Conservation (phyloP, 2,329 filamentous ascomycete genomes). For the Alternaria sp. region DNA sequence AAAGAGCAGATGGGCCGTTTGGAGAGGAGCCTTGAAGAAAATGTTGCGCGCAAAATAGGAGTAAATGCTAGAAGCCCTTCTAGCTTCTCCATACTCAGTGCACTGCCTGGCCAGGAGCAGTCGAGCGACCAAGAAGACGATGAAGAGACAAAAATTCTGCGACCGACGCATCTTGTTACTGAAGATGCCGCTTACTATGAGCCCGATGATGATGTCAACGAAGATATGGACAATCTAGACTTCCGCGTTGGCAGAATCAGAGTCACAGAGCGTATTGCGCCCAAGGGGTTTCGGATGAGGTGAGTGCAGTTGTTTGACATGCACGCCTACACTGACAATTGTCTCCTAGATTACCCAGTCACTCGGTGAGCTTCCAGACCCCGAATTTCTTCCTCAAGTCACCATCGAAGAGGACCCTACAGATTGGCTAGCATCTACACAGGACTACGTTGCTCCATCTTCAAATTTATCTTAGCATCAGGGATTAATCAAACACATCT, state of each 20-base stretch:
- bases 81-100: conserved; percentile 10
- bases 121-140: conserved; percentile 64
- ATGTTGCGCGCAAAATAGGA: conserved; percentile 63
- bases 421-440: conserved; percentile 69
- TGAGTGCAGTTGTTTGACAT: conserved; percentile 47
- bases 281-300: conserved; percentile 76
- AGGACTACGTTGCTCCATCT: conserved; percentile 72
- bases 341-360: conserved; percentile 40
- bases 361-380: conserved; percentile 40
- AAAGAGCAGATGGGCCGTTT: conserved; percentile 80
- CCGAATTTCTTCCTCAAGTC: conserved; percentile 18
- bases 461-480: conserved; percentile 70
- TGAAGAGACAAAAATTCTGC: conserved; percentile 66
- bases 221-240: conserved; percentile 75
- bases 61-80: conserved; percentile 13
- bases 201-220: conserved; percentile 68
- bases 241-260: conserved; percentile 75
- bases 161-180: conserved; percentile 68
- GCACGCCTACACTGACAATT: conserved; percentile 8
- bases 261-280: conserved; percentile 74
- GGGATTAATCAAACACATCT: conserved; percentile 58
- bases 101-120: conserved; percentile 52
- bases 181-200: conserved; percentile 74
- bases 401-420: conserved; percentile 28
- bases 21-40: conserved; percentile 73